phyloP scores from a whole-genome alignment of 345 rosid genomes.

The Barbarea vulgaris region DNA sequence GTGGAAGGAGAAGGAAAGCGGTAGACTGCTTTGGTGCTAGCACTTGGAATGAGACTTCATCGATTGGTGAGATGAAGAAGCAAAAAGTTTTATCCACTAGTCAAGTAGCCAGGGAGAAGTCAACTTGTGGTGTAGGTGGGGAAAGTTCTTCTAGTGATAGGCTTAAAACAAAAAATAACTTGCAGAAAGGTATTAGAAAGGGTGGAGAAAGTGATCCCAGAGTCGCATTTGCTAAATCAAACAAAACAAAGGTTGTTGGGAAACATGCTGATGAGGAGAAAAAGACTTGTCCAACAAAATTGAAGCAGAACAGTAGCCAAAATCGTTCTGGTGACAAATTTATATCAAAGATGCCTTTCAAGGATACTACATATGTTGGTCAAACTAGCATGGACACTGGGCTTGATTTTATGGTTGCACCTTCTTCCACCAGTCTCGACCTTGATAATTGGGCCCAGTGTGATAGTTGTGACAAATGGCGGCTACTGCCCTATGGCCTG shows the following conservation, averaged over 20 bases:
- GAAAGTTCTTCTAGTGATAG: slow-evolving; percentile 37
- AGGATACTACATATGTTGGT: slow-evolving; percentile 37
- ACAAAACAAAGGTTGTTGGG: slow-evolving; percentile 34
- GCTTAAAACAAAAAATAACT: slow-evolving; percentile 39
- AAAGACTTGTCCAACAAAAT: slow-evolving; percentile 32
- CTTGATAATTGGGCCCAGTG: slow-evolving; percentile 64
- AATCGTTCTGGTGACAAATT: slow-evolving; percentile 37
- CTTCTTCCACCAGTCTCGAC: slow-evolving; percentile 42
- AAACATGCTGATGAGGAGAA: slow-evolving; percentile 36
- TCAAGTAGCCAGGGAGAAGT: slow-evolving; percentile 38
- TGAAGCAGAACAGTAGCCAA: slow-evolving; percentile 43
- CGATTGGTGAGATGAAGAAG: slow-evolving; percentile 44
- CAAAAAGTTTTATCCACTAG: slow-evolving; percentile 40
- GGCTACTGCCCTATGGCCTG: slow-evolving; percentile 58
- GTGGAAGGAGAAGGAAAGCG: slow-evolving; percentile 43
- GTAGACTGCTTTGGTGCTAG: slow-evolving; percentile 37
- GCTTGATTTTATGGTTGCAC: slow-evolving; percentile 40
- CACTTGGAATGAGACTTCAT: slow-evolving; percentile 41
- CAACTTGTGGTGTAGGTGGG: slow-evolving; percentile 38
- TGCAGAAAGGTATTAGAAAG: slow-evolving; percentile 41
- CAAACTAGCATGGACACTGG: slow-evolving; percentile 34
- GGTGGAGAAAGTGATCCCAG: slow-evolving; percentile 33
- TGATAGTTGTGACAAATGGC: slow-evolving; percentile 72
- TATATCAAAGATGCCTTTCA: slow-evolving; percentile 26
- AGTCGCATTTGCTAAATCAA: slow-evolving; percentile 30